Conservation (phyloP, 768 basidiomycete species). For the Serendipita vermifera region DNA sequence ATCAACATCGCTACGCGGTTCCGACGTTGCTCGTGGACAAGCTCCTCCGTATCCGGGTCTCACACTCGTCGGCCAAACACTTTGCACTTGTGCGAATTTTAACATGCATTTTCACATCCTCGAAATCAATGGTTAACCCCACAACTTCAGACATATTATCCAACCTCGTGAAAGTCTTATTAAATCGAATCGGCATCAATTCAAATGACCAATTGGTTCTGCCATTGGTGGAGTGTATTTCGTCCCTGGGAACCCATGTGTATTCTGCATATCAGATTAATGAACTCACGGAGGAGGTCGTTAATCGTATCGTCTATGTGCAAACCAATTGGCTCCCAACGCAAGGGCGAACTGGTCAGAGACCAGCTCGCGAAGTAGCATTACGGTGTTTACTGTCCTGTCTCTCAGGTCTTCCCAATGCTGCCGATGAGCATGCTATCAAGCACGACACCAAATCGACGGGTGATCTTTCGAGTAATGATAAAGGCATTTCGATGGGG, state of each 20-base stretch:
- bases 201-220: conserved; percentile 53
- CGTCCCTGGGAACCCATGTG: conserved; percentile 76
- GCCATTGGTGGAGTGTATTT: conserved; percentile 57
- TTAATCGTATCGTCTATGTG: conserved; percentile 55
- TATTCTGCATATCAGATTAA: conserved; percentile 95
- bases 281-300: conserved; percentile 74
- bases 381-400: conserved; percentile 58
- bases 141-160: conserved; percentile 82
- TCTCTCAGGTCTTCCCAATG: conserved; percentile 53
- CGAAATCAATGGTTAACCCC: conserved; percentile 72
- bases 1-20: conserved; percentile 84
- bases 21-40: conserved; percentile 75
- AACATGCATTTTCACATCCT: conserved; percentile 70
- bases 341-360: conserved; percentile 22
- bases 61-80: no score
- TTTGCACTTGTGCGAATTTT: conserved; percentile 62
- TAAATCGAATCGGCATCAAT: conserved; percentile 52
- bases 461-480: no score
- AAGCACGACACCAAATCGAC: no score
- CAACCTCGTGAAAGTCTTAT: conserved; percentile 56
- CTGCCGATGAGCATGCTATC: conserved; percentile 42
- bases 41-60: conserved; percentile 49
- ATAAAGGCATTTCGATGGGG: no score
- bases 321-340: conserved; percentile 48
- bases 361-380: conserved; percentile 45